Evolutionary conservation across 1,139 yeast genomes (phyloP).

Genomic region (Eremothecium gossypii): DNA sequence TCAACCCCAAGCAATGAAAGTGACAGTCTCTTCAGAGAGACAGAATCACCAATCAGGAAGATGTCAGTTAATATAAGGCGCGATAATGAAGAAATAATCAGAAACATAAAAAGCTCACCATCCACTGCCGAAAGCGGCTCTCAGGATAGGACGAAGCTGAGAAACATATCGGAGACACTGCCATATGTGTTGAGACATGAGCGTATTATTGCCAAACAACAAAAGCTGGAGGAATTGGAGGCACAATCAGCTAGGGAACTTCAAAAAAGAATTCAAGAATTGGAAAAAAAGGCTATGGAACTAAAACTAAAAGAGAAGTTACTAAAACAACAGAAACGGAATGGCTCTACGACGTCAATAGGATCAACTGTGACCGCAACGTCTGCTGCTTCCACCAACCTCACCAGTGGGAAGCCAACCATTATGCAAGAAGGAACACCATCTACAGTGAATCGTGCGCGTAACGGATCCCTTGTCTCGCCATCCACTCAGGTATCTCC

Average conservation of each 20-base stretch:
- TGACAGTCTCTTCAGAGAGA: conserved; percentile 6
- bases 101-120: conserved; percentile 48
- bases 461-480: no score
- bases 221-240: conserved; percentile 68
- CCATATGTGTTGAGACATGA: conserved; percentile 75
- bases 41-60: conserved; percentile 30
- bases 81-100: conserved; percentile 35
- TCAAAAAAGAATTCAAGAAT: conserved; percentile 61
- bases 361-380: not conserved
- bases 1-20: conserved; percentile 23
- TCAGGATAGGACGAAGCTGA: conserved; percentile 57
- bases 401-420: no score
- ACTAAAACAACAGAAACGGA: conserved; percentile 26
- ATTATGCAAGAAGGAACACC: no score
- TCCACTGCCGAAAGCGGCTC: conserved; percentile 29
- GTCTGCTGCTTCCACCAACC: not conserved
- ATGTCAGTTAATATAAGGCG: conserved; percentile 30
- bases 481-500: no score
- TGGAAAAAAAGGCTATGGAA: conserved; percentile 68
- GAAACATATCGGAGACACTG: conserved; percentile 72
- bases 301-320: conserved; percentile 56
- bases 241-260: conserved; percentile 67
- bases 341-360: not conserved
- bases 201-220: conserved; percentile 63
- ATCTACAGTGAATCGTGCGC: no score